Percentiles rank a stretch among this genome's conserved stretches.
Conservation (phyloP, 176 grass and related monocot genomes). For the Urochloa ruziziensis region DNA sequence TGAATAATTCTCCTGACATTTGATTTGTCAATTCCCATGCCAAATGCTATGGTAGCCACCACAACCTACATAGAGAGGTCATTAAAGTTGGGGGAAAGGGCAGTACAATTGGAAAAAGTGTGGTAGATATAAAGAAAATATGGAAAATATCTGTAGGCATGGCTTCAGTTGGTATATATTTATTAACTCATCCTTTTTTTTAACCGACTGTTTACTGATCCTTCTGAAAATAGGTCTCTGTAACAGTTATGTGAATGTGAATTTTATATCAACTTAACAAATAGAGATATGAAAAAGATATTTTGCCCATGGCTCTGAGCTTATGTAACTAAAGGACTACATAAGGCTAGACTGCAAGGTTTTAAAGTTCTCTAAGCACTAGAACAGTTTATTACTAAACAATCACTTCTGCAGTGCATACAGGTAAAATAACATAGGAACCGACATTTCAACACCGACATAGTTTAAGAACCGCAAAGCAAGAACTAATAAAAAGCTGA, state of each 20-base stretch:
- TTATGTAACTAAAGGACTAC: neutral
- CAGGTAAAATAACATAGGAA: neutral
- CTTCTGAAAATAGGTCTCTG: neutral
- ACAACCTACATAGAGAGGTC: constrained; percentile 65
- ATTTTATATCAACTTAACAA: constrained; percentile 3
- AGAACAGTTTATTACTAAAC: neutral
- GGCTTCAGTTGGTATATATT: neutral
- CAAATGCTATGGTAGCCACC: constrained; percentile 97
- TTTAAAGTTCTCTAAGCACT: neutral
- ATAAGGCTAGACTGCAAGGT: neutral
- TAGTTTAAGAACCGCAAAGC: neutral
- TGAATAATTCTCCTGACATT: constrained; percentile 97
- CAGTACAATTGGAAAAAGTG: constrained; percentile 13
- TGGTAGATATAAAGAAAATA: neutral
- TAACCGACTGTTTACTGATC: neutral
- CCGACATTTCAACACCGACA: neutral
- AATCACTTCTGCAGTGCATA: neutral
- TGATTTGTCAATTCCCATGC: constrained; percentile 97
- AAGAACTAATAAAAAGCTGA: constrained; percentile 12
- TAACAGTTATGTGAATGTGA: neutral
- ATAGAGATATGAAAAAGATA: constrained; percentile 11
- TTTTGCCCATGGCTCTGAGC: neutral
- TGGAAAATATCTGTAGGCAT: neutral
- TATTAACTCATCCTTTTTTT: neutral
- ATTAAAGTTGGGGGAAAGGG: neutral